A percentile compares a stretch with the other conserved stretches of the same genome.
These are phyloP conservation scores for Asterochloris erici DNA, from an alignment of 139 green algal species.

Conservation along the genomic window DNA sequence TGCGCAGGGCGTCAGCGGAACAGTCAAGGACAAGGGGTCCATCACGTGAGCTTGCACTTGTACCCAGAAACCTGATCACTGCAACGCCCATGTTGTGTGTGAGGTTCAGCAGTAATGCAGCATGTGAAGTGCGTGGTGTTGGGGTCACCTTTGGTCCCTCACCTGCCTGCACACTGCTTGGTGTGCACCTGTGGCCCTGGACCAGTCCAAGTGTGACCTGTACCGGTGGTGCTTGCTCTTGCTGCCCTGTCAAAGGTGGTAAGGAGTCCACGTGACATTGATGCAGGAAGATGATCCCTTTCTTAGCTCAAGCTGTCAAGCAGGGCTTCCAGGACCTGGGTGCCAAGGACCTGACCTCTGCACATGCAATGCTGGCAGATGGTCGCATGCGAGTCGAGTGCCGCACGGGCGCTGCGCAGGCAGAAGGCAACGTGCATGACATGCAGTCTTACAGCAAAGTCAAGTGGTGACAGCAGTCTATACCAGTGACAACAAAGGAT, in stretches of 20 bases:
- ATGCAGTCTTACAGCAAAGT: conserved; percentile 90
- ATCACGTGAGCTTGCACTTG: conserved; percentile 37
- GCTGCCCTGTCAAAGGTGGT: too few relatives aligned
- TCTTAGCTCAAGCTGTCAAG: conserved; percentile 84
- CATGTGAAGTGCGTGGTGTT: too few relatives aligned
- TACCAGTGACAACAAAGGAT: too few relatives aligned
- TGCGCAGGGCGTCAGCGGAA: conserved; percentile 92
- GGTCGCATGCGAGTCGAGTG: conserved; percentile 77
- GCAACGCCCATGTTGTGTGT: too few relatives aligned
- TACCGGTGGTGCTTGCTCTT: neutral
- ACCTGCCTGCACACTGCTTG: neutral
- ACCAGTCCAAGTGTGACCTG: neutral
- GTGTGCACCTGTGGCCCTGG: neutral
- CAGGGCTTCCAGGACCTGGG: conserved; percentile 95
- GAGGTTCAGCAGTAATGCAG: too few relatives aligned
- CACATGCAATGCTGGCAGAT: conserved; percentile 45
- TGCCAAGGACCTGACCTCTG: conserved; percentile 48
- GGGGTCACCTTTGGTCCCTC: neutral
- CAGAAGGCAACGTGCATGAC: conserved; percentile 92
- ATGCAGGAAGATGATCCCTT: conserved; percentile 62
- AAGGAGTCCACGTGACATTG: neutral
- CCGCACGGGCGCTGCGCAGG: conserved; percentile 74
- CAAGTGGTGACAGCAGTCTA: conserved; percentile 61
- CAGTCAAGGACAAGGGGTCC: conserved; percentile 92
- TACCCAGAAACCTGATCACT: too few relatives aligned